These are phyloP conservation scores for Tylopilus cervinicoccineus DNA, from an alignment of 768 basidiomycete species.

Conservation along the genomic window DNA sequence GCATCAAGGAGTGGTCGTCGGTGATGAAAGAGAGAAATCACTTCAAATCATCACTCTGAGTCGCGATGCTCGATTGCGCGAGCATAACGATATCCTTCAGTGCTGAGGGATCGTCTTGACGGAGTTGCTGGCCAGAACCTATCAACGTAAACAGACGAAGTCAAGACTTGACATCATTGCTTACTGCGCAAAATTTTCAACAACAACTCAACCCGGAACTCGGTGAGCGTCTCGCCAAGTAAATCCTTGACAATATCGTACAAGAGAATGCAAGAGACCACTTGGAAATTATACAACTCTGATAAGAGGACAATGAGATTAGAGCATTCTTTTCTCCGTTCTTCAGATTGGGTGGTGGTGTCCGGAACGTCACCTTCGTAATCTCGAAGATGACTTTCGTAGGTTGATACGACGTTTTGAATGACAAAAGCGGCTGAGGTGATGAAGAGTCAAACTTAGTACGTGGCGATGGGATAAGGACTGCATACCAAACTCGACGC, in stretches of 20 bases:
- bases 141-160: conserved; percentile 10
- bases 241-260: conserved; percentile 86
- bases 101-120: conserved; percentile 88
- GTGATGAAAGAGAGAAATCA: conserved; percentile 17
- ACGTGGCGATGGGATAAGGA: background rate
- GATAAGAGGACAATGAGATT: conserved; percentile 86
- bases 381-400: conserved; percentile 54
- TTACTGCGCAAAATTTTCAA: conserved; percentile 80
- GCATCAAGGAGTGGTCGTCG: background rate
- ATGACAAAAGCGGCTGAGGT: conserved; percentile 74
- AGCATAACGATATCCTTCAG: conserved; percentile 87
- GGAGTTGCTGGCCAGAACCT: conserved; percentile 92
- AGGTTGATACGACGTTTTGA: conserved; percentile 63
- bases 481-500: conserved; percentile 85
- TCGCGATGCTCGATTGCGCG: conserved; percentile 68
- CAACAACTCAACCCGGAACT: conserved; percentile 82
- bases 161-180: conserved; percentile 17
- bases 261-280: conserved; percentile 82
- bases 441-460: background rate
- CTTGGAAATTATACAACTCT: conserved; percentile 95
- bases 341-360: conserved; percentile 28
- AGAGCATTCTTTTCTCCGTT: conserved; percentile 77
- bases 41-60: conserved; percentile 50
- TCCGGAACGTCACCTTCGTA: conserved; percentile 16
- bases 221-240: conserved; percentile 58